Evolutionary conservation across 2,329 filamentous ascomycete genomes (phyloP).

Genomic region (Dactylonectria macrodidyma): DNA sequence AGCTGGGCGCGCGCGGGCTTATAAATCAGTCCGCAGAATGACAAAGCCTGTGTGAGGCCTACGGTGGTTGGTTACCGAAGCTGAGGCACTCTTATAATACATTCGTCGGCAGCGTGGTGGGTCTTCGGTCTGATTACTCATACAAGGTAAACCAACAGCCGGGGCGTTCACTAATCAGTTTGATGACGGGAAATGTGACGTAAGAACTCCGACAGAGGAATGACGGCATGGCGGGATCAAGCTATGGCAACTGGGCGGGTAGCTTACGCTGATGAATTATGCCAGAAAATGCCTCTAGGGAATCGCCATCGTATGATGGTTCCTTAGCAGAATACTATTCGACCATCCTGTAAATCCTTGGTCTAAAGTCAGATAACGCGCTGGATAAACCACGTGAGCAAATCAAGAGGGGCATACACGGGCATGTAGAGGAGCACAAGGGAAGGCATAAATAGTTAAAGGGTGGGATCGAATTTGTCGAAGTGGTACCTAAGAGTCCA

Average conservation of each 20-base stretch:
- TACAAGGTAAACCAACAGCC: background rate
- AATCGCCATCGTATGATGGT: background rate
- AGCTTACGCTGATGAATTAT: background rate
- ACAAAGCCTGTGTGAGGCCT: too few relatives aligned
- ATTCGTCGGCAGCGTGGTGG: background rate
- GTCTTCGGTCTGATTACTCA: slow-evolving; percentile 2
- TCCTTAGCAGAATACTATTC: background rate
- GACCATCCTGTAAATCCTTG: too few relatives aligned
- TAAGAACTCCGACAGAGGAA: slow-evolving; percentile 4
- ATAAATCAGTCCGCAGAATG: too few relatives aligned
- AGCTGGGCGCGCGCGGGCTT: too few relatives aligned
- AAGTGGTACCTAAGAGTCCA: background rate
- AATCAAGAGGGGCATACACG: too few relatives aligned
- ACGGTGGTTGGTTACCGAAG: too few relatives aligned
- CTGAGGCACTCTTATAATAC: too few relatives aligned
- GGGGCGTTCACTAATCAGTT: slow-evolving; percentile 10
- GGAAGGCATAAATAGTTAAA: background rate
- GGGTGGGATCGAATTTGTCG: background rate
- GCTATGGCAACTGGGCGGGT: background rate
- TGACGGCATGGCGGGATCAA: background rate
- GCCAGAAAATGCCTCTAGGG: background rate
- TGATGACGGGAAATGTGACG: background rate
- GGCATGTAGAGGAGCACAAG: background rate
- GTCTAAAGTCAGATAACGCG: too few relatives aligned
- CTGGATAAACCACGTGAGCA: too few relatives aligned